Conservation (phyloP, 176 grass and related monocot species). For the Bonia amplexicaulis region DNA sequence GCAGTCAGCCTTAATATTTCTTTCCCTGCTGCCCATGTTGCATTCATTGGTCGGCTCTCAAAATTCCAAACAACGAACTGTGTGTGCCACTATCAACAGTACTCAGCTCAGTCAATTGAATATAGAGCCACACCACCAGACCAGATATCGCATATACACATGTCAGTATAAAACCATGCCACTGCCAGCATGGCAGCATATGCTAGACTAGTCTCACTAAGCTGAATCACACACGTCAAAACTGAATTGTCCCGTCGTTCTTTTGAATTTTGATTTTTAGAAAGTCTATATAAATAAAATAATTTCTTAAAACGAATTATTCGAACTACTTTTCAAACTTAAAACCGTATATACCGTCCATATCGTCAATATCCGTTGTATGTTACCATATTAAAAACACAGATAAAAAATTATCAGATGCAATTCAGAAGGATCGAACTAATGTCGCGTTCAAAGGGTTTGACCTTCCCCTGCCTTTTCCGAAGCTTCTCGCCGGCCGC, state of each 20-base stretch:
- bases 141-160: neutral
- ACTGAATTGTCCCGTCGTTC: no score
- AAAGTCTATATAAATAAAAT: no score
- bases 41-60: neutral
- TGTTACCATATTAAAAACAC: no score
- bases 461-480: slow-evolving; percentile 6
- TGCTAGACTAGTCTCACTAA: neutral
- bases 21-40: neutral
- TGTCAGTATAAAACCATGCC: neutral
- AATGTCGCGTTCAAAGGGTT: neutral
- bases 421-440: no score
- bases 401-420: no score
- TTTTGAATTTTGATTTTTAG: no score
- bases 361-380: no score
- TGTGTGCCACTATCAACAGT: neutral
- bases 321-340: no score
- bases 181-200: neutral
- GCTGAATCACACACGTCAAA: neutral
- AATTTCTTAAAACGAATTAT: no score
- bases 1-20: neutral
- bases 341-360: fast-evolving
- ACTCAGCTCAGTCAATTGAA: neutral
- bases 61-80: neutral
- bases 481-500: slow-evolving; percentile 31
- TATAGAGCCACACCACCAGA: neutral